phyloP scores from a whole-genome alignment of 805 yeast species.

The Diddensiella transvaalensis region DNA sequence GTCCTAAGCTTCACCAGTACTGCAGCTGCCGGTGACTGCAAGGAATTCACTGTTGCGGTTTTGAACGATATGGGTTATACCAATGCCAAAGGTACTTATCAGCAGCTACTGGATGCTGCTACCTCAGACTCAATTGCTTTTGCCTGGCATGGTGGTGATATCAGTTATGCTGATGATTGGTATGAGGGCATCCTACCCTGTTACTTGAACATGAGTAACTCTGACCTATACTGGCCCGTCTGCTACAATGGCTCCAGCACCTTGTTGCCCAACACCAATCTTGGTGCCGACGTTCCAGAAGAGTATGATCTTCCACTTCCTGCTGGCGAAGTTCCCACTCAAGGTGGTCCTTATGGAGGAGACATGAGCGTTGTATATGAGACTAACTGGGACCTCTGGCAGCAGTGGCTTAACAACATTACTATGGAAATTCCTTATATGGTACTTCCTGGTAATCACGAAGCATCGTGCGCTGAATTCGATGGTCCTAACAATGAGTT shows the following conservation, averaged over 20 bases:
- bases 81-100: constrained; percentile 14
- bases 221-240: constrained; percentile 16
- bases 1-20: constrained; percentile 15
- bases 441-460: constrained; percentile 25
- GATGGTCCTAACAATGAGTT: constrained; percentile 21
- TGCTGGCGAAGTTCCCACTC: constrained; percentile 14
- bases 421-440: constrained; percentile 20
- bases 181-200: constrained; percentile 7
- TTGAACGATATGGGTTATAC: constrained; percentile 18
- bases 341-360: constrained; percentile 17
- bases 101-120: constrained; percentile 7
- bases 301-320: constrained; percentile 17
- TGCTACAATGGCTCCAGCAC: constrained; percentile 20
- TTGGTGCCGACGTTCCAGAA: constrained; percentile 5
- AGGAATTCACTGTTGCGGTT: constrained; percentile 15
- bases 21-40: constrained; percentile 7
- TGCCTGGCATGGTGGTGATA: constrained; percentile 16
- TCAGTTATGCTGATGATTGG: constrained; percentile 17
- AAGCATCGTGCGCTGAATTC: constrained; percentile 20
- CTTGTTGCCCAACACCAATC: constrained; percentile 6
- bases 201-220: neutral
- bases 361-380: constrained; percentile 16
- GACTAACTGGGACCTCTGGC: constrained; percentile 20
- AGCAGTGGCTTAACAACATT: constrained; percentile 16
- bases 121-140: constrained; percentile 3